Evolutionary conservation across 2,329 filamentous ascomycete genomes (phyloP).

Genomic region (Ploettnerulaceae sp.): DNA sequence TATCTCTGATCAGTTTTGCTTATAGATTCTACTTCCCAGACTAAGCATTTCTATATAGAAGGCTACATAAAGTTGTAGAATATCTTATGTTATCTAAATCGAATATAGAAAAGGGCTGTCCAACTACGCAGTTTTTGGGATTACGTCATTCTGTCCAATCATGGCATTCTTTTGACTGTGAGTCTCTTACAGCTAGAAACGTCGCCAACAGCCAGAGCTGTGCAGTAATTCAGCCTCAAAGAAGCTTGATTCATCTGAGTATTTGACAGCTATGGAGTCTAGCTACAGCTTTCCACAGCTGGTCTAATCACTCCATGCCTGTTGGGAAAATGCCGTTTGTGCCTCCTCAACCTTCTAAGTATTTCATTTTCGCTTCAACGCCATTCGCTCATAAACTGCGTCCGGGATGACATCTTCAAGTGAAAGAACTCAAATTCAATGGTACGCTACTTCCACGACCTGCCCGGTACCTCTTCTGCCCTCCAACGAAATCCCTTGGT

Average conservation of each 20-base stretch:
- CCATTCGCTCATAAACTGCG: neutral
- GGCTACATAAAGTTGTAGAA: too few relatives aligned
- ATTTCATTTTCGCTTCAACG: neutral
- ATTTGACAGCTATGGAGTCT: neutral
- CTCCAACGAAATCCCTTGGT: slow-evolving; percentile 74
- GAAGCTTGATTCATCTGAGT: neutral
- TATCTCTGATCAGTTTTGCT: too few relatives aligned
- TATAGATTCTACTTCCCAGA: too few relatives aligned
- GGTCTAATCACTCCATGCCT: neutral
- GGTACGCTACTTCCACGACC: slow-evolving; percentile 93
- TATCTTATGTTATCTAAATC: too few relatives aligned
- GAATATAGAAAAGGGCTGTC: too few relatives aligned
- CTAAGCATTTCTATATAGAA: too few relatives aligned
- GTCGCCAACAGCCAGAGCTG: too few relatives aligned
- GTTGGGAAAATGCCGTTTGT: neutral
- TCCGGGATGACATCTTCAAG: slow-evolving; percentile 12
- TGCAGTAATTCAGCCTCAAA: too few relatives aligned
- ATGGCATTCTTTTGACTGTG: too few relatives aligned
- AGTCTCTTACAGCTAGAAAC: too few relatives aligned
- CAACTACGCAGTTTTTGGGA: too few relatives aligned
- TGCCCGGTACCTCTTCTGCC: slow-evolving; percentile 74
- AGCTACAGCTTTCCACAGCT: neutral
- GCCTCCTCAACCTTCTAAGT: neutral
- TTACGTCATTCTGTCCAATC: too few relatives aligned
- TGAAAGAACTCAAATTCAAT: slow-evolving; percentile 63